phyloP scores from a whole-genome alignment of 345 rosid species.

The Linum trigynum region DNA sequence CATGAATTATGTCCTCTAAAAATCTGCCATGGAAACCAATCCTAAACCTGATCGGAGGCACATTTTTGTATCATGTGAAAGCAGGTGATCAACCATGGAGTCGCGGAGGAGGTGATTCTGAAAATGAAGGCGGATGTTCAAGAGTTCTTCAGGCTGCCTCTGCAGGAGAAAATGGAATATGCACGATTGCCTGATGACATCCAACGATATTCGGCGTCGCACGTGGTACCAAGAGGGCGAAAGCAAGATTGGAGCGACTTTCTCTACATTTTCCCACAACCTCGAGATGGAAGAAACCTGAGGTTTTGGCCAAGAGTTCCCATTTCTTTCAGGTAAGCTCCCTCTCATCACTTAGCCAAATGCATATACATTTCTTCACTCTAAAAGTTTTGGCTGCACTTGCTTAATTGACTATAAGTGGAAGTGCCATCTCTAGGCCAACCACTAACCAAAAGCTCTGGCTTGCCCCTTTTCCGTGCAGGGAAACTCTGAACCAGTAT shows the following conservation, averaged over 20 bases:
- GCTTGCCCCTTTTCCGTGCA: constrained; percentile 14
- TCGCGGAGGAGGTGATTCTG: constrained; percentile 13
- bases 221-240: constrained; percentile 33
- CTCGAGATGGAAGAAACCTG: constrained; percentile 16
- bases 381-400: too few relatives aligned
- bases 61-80: neutral
- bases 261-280: constrained; percentile 30
- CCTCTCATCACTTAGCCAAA: too few relatives aligned
- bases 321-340: neutral
- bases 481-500: constrained; percentile 29
- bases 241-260: constrained; percentile 49
- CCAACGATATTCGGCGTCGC: constrained; percentile 47
- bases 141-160: constrained; percentile 33
- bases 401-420: too few relatives aligned
- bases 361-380: too few relatives aligned
- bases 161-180: constrained; percentile 30
- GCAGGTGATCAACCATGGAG: constrained; percentile 38
- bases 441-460: too few relatives aligned
- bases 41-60: neutral
- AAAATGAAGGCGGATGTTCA: constrained; percentile 27
- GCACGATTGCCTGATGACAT: constrained; percentile 27
- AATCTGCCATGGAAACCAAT: neutral
- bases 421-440: too few relatives aligned
- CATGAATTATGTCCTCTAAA: too few relatives aligned
- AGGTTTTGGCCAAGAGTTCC: constrained; percentile 34